phyloP scores from a whole-genome alignment of 2,329 filamentous ascomycete genomes.

The Neonectria faginata region DNA sequence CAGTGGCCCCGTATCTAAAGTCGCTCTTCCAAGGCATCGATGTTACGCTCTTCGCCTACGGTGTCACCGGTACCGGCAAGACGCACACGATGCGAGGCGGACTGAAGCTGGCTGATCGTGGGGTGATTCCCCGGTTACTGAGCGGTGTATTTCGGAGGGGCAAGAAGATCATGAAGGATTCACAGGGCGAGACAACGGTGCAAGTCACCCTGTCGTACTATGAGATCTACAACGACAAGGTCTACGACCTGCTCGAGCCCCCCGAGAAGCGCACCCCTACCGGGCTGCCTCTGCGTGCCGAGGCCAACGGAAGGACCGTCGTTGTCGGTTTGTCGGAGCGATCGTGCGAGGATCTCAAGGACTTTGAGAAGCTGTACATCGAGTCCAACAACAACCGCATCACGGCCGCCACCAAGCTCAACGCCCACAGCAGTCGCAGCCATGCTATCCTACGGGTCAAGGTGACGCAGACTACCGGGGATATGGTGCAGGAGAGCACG shows the following conservation, averaged over 20 bases:
- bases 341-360: conserved; percentile 84
- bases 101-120: conserved; percentile 84
- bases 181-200: conserved; percentile 75
- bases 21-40: conserved; percentile 91
- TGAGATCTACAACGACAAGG: conserved; percentile 97
- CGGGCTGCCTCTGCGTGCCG: conserved; percentile 84
- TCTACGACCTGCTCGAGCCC: conserved; percentile 89
- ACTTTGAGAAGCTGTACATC: conserved; percentile 91
- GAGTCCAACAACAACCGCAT: conserved; percentile 92
- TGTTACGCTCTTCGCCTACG: conserved; percentile 92
- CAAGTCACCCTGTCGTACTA: conserved; percentile 88
- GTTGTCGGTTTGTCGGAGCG: conserved; percentile 89
- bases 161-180: conserved; percentile 87
- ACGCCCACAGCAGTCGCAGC: conserved; percentile 88
- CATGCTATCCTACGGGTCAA: conserved; percentile 94
- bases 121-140: conserved; percentile 86
- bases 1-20: conserved; percentile 90
- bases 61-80: conserved; percentile 92
- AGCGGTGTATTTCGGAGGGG: conserved; percentile 87
- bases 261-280: conserved; percentile 86
- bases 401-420: conserved; percentile 91
- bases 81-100: conserved; percentile 97
- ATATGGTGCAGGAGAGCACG: conserved; percentile 79
- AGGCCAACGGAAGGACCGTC: conserved; percentile 87
- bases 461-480: conserved; percentile 78